phyloP scores from a whole-genome alignment of 805 yeast species.

The Cephaloascus fragrans region DNA sequence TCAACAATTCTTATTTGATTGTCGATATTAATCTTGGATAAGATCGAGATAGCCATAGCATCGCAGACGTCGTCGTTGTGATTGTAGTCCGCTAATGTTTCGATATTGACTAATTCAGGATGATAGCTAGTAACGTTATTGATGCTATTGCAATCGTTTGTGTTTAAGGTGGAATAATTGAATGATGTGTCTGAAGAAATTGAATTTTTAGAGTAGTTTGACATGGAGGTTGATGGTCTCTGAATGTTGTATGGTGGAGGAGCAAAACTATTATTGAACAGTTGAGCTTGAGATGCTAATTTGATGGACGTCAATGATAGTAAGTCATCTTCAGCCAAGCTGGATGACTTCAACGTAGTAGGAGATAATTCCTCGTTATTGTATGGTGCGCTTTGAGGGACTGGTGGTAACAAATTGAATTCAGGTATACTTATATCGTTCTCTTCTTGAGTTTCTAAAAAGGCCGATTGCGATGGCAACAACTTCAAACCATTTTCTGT shows the following conservation, averaged over 20 bases:
- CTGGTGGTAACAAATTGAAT: background rate
- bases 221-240: background rate
- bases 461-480: background rate
- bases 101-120: too few relatives aligned
- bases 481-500: background rate
- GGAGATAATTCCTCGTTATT: background rate
- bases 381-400: background rate
- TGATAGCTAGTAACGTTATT: background rate
- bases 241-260: too few relatives aligned
- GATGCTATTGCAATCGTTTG: background rate
- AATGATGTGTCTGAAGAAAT: background rate
- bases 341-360: background rate
- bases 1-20: background rate
- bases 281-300: background rate
- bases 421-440: background rate
- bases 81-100: too few relatives aligned
- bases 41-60: slow-evolving; percentile 1
- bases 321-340: background rate
- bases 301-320: background rate
- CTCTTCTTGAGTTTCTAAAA: background rate
- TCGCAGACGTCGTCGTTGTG: background rate
- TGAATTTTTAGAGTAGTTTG: background rate
- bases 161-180: too few relatives aligned
- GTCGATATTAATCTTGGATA: background rate
- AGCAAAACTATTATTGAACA: too few relatives aligned